Conservation (phyloP, 2,329 filamentous ascomycete genomes). For the Ophiostoma montium region DNA sequence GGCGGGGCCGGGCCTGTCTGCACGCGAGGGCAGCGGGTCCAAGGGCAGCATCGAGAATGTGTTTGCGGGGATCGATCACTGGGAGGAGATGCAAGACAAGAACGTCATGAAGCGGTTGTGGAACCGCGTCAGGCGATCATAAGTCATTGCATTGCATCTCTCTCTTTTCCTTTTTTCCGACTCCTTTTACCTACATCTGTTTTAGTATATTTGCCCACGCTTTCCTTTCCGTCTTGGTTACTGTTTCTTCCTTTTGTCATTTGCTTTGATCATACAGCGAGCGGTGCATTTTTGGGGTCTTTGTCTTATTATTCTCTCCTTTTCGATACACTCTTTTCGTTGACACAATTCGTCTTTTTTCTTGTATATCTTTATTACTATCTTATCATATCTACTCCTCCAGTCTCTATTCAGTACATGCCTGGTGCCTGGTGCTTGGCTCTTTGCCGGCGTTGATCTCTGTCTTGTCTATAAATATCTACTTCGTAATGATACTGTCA, state of each 20-base stretch:
- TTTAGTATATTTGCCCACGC: background rate
- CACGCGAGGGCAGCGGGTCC: conserved; percentile 15
- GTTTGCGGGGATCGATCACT: conserved; percentile 39
- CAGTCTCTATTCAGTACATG: no score
- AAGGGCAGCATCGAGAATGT: conserved; percentile 42
- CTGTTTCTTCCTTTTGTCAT: background rate
- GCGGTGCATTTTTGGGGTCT: background rate
- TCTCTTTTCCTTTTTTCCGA: background rate
- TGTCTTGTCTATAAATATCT: no score
- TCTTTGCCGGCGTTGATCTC: background rate
- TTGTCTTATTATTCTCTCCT: background rate
- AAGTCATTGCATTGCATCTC: background rate
- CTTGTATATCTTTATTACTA: background rate
- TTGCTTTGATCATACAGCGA: conserved; percentile 2
- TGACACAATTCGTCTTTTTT: background rate
- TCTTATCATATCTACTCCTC: background rate
- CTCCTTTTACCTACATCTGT: background rate
- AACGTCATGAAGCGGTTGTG: conserved; percentile 49
- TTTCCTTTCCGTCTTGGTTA: background rate
- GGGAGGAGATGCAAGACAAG: conserved; percentile 30
- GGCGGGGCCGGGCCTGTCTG: no score
- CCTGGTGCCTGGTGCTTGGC: no score
- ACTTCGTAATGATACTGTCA: no score
- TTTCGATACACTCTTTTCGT: conserved; percentile 3
- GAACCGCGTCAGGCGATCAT: conserved; percentile 42